These are phyloP conservation scores for Boletus reticulatus DNA, from an alignment of 768 basidiomycete species.

Conservation along the genomic window DNA sequence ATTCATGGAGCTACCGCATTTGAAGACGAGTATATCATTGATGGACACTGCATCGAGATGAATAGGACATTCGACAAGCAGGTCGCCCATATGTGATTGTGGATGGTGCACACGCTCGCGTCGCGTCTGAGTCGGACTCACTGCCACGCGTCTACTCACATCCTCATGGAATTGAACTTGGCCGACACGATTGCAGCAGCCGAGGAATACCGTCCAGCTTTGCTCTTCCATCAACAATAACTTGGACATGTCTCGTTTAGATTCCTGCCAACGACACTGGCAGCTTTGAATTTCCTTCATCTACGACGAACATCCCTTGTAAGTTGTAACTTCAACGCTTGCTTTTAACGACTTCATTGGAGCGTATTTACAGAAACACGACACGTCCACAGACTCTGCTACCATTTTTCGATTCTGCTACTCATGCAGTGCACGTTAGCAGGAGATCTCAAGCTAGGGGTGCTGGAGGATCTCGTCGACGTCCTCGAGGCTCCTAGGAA, in stretches of 20 bases:
- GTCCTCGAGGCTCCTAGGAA: conserved; percentile 16
- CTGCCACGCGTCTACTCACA: too few relatives aligned
- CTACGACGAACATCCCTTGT: background rate
- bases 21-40: conserved; percentile 29
- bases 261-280: too few relatives aligned
- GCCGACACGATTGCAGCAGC: too few relatives aligned
- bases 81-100: conserved; percentile 16
- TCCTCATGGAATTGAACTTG: too few relatives aligned
- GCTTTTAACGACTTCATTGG: background rate
- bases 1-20: conserved; percentile 25
- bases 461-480: background rate
- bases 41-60: conserved; percentile 29
- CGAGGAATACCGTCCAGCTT: too few relatives aligned
- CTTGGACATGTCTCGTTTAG: too few relatives aligned
- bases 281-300: background rate
- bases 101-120: background rate
- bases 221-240: too few relatives aligned
- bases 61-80: conserved; percentile 32
- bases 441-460: conserved; percentile 16
- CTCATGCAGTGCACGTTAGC: conserved; percentile 20
- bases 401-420: conserved; percentile 29
- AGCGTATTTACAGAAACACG: background rate
- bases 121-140: too few relatives aligned
- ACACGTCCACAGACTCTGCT: background rate
- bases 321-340: background rate